Evolutionary conservation across 2,329 filamentous ascomycete genomes (phyloP), one percentile per base, ranked within the genome.

Genomic region (Fusarium keratoplasticum): DNA sequence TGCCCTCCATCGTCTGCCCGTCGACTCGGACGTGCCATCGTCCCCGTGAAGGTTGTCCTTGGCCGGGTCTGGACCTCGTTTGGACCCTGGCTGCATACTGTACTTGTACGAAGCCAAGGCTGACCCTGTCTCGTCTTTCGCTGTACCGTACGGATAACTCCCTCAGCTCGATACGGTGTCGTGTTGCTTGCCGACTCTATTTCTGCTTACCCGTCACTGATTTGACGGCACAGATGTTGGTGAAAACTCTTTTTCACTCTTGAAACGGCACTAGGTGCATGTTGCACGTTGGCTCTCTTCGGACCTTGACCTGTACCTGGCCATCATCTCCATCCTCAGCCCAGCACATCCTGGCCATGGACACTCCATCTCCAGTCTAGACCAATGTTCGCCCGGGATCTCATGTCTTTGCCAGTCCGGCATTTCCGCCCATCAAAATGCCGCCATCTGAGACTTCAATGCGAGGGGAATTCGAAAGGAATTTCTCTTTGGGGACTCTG

Each of bases 1-100:
- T 44, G 38, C 40, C 40, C 20, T 44, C 47, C 47, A 29, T 52
- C 47, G 47, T 25, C 25, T 31, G 47, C 27, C 33, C 33, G 33
- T 57, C 20, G 33, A 57, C 54, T 36, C 31, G 47, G 31, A 25
- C 20, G 33, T 50, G 36, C 54, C 54, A 60, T 31, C 58, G 35
- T 29, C 22, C 42, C 25, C 35, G 44, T 35, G n/a, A 64, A 42
- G 47, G 67, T 65, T 66, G 40, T 42, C 69, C 69, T 40, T 65
- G 64, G 65, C 47, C 61, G 31, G 66, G 72, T 66, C 72, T 75
- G 67, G 73, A 75, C 70, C 72, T 75, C 44, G 62, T 68, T 62
- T 22, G 69, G 67, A 73, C 64, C 72, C 73, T 70, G 50, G 70
- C 70, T 73, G 72, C 72, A 75, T 65, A 47, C 47, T 42, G 40